Evolutionary conservation across 441 rosid genomes (phyloP).

Genomic region (Caryocar brasiliense): DNA sequence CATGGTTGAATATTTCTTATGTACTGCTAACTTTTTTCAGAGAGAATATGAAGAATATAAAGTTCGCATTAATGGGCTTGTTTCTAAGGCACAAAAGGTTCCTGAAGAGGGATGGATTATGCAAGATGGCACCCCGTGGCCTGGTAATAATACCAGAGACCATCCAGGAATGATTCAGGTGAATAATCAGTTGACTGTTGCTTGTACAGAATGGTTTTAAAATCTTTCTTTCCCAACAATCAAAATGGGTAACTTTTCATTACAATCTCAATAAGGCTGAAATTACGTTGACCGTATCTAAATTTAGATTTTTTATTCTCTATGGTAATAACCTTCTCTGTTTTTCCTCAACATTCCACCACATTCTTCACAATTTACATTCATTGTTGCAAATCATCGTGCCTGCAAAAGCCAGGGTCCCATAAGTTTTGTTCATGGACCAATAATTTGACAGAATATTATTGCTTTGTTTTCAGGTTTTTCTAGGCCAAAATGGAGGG

Average conservation of each 20-base stretch:
- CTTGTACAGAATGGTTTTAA: no score
- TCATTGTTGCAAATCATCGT: no score
- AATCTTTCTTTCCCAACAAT: neutral
- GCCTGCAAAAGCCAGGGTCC: no score
- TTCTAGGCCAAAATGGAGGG: slow-evolving; percentile 95
- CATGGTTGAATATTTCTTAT: neutral
- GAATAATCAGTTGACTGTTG: no score
- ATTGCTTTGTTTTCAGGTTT: slow-evolving; percentile 49
- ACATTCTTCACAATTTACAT: no score
- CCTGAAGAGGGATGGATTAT: slow-evolving; percentile 99
- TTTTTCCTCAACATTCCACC: no score
- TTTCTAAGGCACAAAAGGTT: slow-evolving; percentile 77
- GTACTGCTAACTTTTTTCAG: slow-evolving; percentile 28
- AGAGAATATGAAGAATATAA: slow-evolving; percentile 97
- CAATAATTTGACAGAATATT: no score
- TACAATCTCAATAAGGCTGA: no score
- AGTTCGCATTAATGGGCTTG: slow-evolving; percentile 80
- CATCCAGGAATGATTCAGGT: slow-evolving; percentile 99
- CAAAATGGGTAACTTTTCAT: neutral
- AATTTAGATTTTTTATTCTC: no score
- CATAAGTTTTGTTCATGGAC: no score
- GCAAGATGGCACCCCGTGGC: slow-evolving; percentile 99
- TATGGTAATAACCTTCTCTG: no score
- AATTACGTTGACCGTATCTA: no score
- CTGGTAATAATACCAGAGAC: slow-evolving; percentile 93